These are phyloP conservation scores for Penicillium silybi DNA, from an alignment of 495 filamentous ascomycete species.

Conservation along the genomic window DNA sequence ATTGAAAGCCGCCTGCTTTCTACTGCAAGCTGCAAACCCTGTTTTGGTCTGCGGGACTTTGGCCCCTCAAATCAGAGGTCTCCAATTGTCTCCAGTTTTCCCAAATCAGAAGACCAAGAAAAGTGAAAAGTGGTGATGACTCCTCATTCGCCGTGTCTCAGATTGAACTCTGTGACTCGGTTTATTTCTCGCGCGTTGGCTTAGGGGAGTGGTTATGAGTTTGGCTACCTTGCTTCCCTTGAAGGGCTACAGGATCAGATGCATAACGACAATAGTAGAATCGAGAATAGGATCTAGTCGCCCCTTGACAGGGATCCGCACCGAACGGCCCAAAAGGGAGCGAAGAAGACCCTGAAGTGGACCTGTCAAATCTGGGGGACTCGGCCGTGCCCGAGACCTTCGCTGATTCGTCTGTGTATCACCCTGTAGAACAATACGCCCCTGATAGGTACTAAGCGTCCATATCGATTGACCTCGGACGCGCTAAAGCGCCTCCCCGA, in stretches of 20 bases:
- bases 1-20: too few species aligned
- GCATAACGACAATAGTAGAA: neutral
- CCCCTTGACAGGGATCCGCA: neutral
- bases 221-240: slow-evolving; percentile 1
- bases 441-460: neutral
- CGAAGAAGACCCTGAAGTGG: slow-evolving; percentile 5
- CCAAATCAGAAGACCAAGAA: slow-evolving; percentile 4
- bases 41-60: neutral
- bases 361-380: slow-evolving; percentile 20
- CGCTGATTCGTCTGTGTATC: neutral
- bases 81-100: neutral
- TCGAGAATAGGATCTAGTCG: neutral
- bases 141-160: slow-evolving; percentile 29
- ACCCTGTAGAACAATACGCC: neutral
- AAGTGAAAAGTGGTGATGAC: slow-evolving; percentile 1
- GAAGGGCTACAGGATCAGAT: neutral
- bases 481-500: too few species aligned
- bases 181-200: slow-evolving; percentile 1
- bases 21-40: neutral
- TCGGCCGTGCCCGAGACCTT: slow-evolving; percentile 2
- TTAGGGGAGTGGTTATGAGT: neutral
- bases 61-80: neutral
- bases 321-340: neutral
- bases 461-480: neutral
- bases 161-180: slow-evolving; percentile 1